These are phyloP conservation scores for Phytopythium delawarense DNA, from an alignment of 352 stramenopile genomes.

Conservation along the genomic window DNA sequence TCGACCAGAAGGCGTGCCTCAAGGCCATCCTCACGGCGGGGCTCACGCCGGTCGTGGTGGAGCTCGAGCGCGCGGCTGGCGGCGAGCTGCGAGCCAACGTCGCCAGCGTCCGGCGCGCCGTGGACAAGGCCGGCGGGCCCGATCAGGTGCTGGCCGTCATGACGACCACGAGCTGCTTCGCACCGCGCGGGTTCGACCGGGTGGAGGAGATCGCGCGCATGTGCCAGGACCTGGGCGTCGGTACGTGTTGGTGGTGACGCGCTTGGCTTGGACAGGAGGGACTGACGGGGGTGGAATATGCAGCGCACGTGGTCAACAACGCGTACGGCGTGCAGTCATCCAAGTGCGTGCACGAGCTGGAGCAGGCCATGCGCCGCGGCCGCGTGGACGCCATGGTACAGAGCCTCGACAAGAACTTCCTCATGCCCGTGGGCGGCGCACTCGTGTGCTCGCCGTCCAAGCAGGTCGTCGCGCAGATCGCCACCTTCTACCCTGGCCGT, in stretches of 20 bases:
- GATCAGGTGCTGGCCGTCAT: slow-evolving; percentile 91
- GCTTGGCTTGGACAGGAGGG: neutral
- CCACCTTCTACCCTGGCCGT: slow-evolving; percentile 94
- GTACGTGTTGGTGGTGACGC: slow-evolving; percentile 13
- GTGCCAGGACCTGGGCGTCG: slow-evolving; percentile 68
- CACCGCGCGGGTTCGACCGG: slow-evolving; percentile 93
- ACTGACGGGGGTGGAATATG: neutral
- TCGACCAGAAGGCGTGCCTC: slow-evolving; percentile 99
- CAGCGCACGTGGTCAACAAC: slow-evolving; percentile 98
- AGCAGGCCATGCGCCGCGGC: slow-evolving; percentile 85
- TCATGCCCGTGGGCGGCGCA: slow-evolving; percentile 95
- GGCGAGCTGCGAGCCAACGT: slow-evolving; percentile 91
- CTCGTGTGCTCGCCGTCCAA: slow-evolving; percentile 76
- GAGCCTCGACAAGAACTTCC: slow-evolving; percentile 99
- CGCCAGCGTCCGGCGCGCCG: slow-evolving; percentile 47
- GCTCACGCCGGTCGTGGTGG: slow-evolving; percentile 88
- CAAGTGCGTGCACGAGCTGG: slow-evolving; percentile 91
- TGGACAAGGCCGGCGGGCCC: slow-evolving; percentile 50
- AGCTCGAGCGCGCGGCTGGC: slow-evolving; percentile 33
- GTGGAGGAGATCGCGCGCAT: slow-evolving; percentile 92
- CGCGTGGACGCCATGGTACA: slow-evolving; percentile 96
- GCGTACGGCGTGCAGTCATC: slow-evolving; percentile 97
- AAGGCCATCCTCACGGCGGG: slow-evolving; percentile 95
- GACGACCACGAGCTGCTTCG: slow-evolving; percentile 99
- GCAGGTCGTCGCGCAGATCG: slow-evolving; percentile 79